Percentiles rank a stretch among this genome's conserved stretches.
These are phyloP conservation scores for Inonotus hispidus DNA, from an alignment of 1,284 basidiomycete species.

Conservation along the genomic window DNA sequence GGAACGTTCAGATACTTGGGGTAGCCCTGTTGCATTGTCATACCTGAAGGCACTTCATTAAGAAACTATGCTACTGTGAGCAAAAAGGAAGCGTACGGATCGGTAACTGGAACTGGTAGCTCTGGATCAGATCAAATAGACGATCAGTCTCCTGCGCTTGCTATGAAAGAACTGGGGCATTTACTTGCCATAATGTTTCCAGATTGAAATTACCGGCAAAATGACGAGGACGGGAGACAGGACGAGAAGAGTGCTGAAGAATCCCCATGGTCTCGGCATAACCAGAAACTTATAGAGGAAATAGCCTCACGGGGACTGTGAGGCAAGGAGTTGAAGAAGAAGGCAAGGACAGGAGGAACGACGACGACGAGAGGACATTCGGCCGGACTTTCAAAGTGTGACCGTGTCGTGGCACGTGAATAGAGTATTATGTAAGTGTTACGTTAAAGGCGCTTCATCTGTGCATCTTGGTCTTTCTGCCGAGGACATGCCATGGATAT, in stretches of 20 bases:
- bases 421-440: too few species aligned
- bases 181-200: constrained; percentile 29
- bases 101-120: constrained; percentile 3
- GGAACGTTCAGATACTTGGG: constrained; percentile 65
- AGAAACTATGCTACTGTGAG: neutral
- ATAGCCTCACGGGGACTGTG: neutral
- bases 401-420: too few species aligned
- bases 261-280: constrained; percentile 30
- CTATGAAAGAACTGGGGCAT: neutral
- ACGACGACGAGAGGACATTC: neutral
- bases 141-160: neutral
- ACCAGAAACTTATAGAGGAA: neutral
- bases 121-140: constrained; percentile 27
- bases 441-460: too few species aligned
- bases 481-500: too few species aligned
- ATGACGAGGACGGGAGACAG: constrained; percentile 32
- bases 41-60: neutral
- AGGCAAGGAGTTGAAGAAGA: neutral
- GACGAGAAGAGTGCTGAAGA: constrained; percentile 31
- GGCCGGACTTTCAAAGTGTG: too few species aligned
- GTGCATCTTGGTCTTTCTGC: too few species aligned
- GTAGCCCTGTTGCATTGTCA: constrained; percentile 47
- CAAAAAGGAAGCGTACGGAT: constrained; percentile 17
- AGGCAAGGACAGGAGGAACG: neutral
- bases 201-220: constrained; percentile 29